Evolutionary conservation across 2,329 filamentous ascomycete species (phyloP).

Genomic region (Atkinsonella texensis): DNA sequence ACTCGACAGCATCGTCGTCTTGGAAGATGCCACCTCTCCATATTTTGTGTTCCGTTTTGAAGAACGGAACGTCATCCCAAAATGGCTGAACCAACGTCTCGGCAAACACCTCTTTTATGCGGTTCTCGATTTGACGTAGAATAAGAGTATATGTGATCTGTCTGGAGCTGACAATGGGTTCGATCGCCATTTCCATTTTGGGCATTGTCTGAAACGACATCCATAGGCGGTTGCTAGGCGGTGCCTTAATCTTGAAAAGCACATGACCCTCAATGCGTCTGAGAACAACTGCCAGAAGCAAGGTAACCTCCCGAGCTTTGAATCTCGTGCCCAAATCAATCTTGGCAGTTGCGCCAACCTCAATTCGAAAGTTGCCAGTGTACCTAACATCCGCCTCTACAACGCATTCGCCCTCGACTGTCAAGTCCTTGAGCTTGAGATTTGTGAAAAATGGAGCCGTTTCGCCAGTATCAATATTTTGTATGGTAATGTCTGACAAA

Average conservation of each 20-base stretch:
- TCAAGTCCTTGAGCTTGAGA: slow-evolving; percentile 75
- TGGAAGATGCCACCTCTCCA: slow-evolving; percentile 80
- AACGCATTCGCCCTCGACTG: slow-evolving; percentile 79
- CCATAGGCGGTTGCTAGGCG: slow-evolving; percentile 94
- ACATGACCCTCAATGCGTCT: slow-evolving; percentile 78
- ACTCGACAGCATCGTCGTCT: slow-evolving; percentile 35
- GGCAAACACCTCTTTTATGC: slow-evolving; percentile 85
- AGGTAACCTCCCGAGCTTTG: slow-evolving; percentile 79
- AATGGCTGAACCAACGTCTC: slow-evolving; percentile 87
- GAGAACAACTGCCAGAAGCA: slow-evolving; percentile 75
- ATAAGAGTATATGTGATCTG: slow-evolving; percentile 94
- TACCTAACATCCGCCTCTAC: slow-evolving; percentile 84
- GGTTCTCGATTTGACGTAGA: slow-evolving; percentile 82
- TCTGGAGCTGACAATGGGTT: slow-evolving; percentile 87
- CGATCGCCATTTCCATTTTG: slow-evolving; percentile 85
- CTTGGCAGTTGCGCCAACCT: slow-evolving; percentile 83
- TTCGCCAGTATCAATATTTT: slow-evolving; percentile 75
- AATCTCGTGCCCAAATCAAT: slow-evolving; percentile 83
- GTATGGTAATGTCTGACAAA: slow-evolving; percentile 72
- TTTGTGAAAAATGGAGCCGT: slow-evolving; percentile 83
- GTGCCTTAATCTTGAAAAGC: slow-evolving; percentile 80
- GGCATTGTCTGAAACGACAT: slow-evolving; percentile 89
- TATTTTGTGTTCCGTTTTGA: slow-evolving; percentile 62
- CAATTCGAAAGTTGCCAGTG: slow-evolving; percentile 75
- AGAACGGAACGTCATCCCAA: slow-evolving; percentile 93